Evolutionary conservation across 805 yeast species (phyloP).

Genomic region (Candida sonorensis): DNA sequence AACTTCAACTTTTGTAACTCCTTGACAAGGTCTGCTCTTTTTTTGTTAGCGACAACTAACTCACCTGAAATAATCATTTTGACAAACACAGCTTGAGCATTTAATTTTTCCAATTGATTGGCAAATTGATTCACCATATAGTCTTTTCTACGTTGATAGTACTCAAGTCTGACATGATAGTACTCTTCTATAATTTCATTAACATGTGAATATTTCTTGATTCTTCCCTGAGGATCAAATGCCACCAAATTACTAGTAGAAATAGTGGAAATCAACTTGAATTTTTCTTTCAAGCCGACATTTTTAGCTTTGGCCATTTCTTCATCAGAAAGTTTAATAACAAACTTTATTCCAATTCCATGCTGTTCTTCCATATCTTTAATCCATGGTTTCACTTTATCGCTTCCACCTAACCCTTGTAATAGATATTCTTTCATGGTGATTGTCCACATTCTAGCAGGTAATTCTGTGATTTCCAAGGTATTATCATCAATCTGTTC

Average conservation of each 20-base stretch:
- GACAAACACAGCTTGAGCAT: constrained; percentile 85
- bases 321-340: constrained; percentile 63
- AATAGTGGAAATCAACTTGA: constrained; percentile 65
- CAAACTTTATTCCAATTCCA: constrained; percentile 70
- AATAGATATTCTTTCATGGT: constrained; percentile 80
- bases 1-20: constrained; percentile 61
- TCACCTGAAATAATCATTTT: constrained; percentile 79
- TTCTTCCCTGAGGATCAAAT: constrained; percentile 83
- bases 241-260: constrained; percentile 89
- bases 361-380: constrained; percentile 95
- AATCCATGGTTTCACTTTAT: constrained; percentile 75
- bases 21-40: constrained; percentile 54
- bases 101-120: constrained; percentile 65
- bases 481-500: constrained; percentile 76
- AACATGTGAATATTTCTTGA: constrained; percentile 71
- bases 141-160: constrained; percentile 88
- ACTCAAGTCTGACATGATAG: constrained; percentile 80
- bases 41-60: constrained; percentile 67
- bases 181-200: constrained; percentile 79
- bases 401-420: constrained; percentile 68
- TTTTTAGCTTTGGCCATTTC: constrained; percentile 77
- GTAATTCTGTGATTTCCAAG: constrained; percentile 85
- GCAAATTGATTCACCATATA: constrained; percentile 60
- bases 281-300: constrained; percentile 78
- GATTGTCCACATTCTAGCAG: constrained; percentile 88